Evolutionary conservation across 306 rosid genomes (phyloP).

Genomic region (Corylus heterophylla): DNA sequence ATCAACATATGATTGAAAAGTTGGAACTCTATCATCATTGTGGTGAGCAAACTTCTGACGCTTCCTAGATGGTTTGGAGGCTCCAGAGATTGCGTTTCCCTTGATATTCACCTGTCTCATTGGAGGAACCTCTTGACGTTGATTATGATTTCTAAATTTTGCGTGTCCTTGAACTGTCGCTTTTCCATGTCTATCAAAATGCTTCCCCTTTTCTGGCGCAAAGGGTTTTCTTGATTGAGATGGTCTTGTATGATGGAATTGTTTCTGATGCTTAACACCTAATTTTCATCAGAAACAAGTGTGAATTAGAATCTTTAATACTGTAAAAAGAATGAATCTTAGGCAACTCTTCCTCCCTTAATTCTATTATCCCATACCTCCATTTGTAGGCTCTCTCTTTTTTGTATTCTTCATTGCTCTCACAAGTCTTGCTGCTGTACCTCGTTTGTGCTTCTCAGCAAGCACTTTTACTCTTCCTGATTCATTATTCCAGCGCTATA

Average conservation of each 20-base stretch:
- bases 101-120: slow-evolving; percentile 30
- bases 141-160: slow-evolving; percentile 12
- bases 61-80: slow-evolving; percentile 21
- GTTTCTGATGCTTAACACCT: slow-evolving; percentile 38
- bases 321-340: slow-evolving; percentile 12
- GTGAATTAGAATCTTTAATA: slow-evolving; percentile 7
- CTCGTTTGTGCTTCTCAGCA: slow-evolving; percentile 73
- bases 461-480: slow-evolving; percentile 65
- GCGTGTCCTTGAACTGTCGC: background rate
- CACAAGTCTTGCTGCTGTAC: slow-evolving; percentile 64
- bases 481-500: slow-evolving; percentile 75
- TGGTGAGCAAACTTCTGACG: slow-evolving; percentile 25
- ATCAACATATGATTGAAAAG: slow-evolving; percentile 22
- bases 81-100: slow-evolving; percentile 36
- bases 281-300: slow-evolving; percentile 16
- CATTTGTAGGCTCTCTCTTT: slow-evolving; percentile 35
- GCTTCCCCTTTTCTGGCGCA: slow-evolving; percentile 33
- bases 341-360: slow-evolving; percentile 2
- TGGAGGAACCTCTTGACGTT: slow-evolving; percentile 23
- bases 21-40: slow-evolving; percentile 32
- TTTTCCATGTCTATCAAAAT: slow-evolving; percentile 28
- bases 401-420: slow-evolving; percentile 49
- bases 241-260: slow-evolving; percentile 34
- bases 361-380: slow-evolving; percentile 33
- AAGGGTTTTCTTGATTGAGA: slow-evolving; percentile 31